Evolutionary conservation across 352 stramenopile genomes (phyloP).

Genomic region (Phytopythium montanum): DNA sequence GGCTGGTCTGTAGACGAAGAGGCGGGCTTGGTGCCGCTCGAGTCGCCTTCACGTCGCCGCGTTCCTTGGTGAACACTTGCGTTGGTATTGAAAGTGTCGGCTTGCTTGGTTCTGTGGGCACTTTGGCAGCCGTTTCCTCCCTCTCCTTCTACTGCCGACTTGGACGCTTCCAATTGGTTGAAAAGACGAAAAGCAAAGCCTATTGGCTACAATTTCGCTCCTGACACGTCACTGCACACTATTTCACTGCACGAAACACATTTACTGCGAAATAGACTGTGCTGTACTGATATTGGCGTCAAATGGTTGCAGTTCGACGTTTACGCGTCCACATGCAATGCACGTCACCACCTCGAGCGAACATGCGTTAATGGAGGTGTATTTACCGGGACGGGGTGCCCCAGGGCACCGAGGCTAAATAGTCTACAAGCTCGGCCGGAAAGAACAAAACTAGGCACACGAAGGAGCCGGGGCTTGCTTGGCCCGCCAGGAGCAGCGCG

Average conservation of each 20-base stretch:
- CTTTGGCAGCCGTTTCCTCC: too few relatives aligned
- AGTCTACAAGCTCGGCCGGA: constrained; percentile 6
- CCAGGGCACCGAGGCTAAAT: constrained; percentile 7
- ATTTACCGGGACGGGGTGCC: constrained; percentile 2
- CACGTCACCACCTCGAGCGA: not conserved
- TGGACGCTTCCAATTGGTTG: constrained; percentile 26
- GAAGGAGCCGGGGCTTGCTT: too few relatives aligned
- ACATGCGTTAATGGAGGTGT: not conserved
- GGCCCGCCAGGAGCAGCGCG: not conserved
- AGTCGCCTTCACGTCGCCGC: not conserved
- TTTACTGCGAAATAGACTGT: not conserved
- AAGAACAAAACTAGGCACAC: not conserved
- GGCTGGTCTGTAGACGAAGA: not conserved
- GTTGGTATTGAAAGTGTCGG: not conserved
- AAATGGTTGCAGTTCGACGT: not conserved
- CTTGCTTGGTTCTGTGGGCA: too few relatives aligned
- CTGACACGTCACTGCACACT: not conserved
- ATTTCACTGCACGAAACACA: not conserved
- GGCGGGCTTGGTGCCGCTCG: not conserved
- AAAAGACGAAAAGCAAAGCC: constrained; percentile 1
- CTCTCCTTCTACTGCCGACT: constrained; percentile 2
- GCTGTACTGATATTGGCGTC: not conserved
- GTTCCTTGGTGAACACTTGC: not conserved
- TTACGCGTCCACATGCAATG: not conserved
- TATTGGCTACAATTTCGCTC: constrained; percentile 13